Percentiles rank a stretch among this genome's conserved stretches.
Conservation (phyloP, 1,284 basidiomycete genomes). For the Ceratobasidium sp. region DNA sequence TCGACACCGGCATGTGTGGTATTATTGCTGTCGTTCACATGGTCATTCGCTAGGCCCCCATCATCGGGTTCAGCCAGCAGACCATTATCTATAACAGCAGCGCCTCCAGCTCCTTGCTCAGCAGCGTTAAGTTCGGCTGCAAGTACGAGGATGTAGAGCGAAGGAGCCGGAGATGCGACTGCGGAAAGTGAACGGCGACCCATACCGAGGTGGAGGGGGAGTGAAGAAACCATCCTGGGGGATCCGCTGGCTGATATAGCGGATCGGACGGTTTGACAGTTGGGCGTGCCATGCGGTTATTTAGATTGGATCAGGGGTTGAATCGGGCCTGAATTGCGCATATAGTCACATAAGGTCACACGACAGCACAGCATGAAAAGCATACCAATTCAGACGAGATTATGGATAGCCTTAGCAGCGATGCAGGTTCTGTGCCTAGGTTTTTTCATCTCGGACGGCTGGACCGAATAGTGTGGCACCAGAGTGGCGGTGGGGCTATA, state of each 20-base stretch:
- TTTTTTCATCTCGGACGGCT: too few species aligned
- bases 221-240: neutral
- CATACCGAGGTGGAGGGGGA: conserved; percentile 2
- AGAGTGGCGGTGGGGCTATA: neutral
- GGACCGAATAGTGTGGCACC: too few species aligned
- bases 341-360: too few species aligned
- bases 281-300: too few species aligned
- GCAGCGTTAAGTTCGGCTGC: neutral
- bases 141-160: neutral
- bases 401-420: too few species aligned
- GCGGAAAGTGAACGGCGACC: neutral
- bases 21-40: too few species aligned
- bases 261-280: neutral
- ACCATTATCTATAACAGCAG: neutral
- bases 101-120: neutral
- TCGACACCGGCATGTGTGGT: neutral
- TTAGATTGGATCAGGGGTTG: too few species aligned
- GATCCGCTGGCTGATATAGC: neutral
- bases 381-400: too few species aligned
- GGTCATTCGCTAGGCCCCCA: neutral
- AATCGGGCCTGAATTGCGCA: too few species aligned
- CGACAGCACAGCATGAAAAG: too few species aligned
- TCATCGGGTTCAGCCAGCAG: neutral
- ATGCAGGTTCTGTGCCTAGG: too few species aligned
- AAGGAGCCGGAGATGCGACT: conserved; percentile 1